Evolutionary conservation across 306 rosid genomes (phyloP), one percentile per base, ranked within the genome.

Genomic region (Casuarina cunninghamiana): DNA sequence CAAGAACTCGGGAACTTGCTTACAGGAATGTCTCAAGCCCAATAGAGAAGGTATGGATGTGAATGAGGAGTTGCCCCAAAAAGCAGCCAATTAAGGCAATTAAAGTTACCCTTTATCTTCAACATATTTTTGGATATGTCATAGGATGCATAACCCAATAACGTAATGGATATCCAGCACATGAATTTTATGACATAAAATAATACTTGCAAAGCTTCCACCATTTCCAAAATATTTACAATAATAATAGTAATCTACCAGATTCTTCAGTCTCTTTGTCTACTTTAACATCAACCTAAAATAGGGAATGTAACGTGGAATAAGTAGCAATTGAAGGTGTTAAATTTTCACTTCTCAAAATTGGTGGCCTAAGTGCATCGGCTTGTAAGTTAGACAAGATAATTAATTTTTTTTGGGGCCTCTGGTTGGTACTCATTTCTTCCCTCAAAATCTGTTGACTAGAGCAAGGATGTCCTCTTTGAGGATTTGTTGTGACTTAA

Each of bases 401-500:
- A 26, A 26, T 26, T 26, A 26, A 26, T 26, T 26, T 26, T 26
- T 26, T 26, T 26, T 26, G 32, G 32, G 32, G 32, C 32, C 32
- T 44, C 35, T 19, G 50, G 26, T 2, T 41, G 26, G 62, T 58
- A 74, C 49, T 21, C 10, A 66, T 12, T 16, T 26, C 38, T 63
- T 35, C 19, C 74, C 35, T 19, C 16, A 38, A 70, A 48, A 73
- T 26, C 51, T 45, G 45, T 15, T 49, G 63, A 37, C 55, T 71
- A 49, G 5, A 62, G 10, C 38, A 77, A 48, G 50, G 79, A 70
- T 63, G 38, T 74, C 53, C 50, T 45, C 42, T 19, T 35, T 71
- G 38, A 37, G 66, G 65, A 74, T 26, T 26, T 32, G 55, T 41
- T 49, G 35, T 19, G 62, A 35, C 74, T 16, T 19, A 76, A 44